These are phyloP conservation scores for Trichoderma sp. DNA, from an alignment of 2,329 filamentous ascomycete genomes.

Conservation along the genomic window DNA sequence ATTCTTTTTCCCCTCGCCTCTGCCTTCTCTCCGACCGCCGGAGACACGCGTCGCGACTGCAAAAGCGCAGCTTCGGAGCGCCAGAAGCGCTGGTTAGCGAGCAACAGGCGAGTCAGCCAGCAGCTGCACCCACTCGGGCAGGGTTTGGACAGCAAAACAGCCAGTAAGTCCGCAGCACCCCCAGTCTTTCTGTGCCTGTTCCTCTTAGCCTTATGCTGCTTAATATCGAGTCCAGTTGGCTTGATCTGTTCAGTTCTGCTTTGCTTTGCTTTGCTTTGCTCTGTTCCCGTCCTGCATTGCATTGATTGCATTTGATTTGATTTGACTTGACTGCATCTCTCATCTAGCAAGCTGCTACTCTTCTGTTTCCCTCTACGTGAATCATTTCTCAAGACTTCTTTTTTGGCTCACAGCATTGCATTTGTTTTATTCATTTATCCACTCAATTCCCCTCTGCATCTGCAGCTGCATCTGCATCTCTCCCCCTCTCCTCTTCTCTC, in stretches of 20 bases:
- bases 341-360: background rate
- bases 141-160: conserved; percentile 1
- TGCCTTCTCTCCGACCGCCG: background rate
- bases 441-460: background rate
- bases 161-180: conserved; percentile 19
- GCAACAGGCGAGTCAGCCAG: conserved; percentile 16
- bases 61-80: background rate
- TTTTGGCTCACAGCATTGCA: background rate
- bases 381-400: background rate
- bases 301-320: background rate
- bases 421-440: background rate
- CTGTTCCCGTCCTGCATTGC: background rate
- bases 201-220: conserved; percentile 16
- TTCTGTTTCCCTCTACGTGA: background rate
- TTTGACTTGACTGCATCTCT: conserved; percentile 1
- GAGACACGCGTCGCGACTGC: conserved; percentile 13
- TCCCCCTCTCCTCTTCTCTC: background rate
- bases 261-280: no score
- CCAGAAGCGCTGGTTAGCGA: conserved; percentile 16
- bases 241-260: conserved; percentile 8
- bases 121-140: conserved; percentile 18
- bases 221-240: conserved; percentile 18
- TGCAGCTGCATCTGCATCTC: background rate
- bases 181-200: background rate
- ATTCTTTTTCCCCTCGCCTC: background rate